Base-by-base conservation (phyloP, 1,284 basidiomycete genomes). In the Lentinula novae-zelandiae region DNA sequence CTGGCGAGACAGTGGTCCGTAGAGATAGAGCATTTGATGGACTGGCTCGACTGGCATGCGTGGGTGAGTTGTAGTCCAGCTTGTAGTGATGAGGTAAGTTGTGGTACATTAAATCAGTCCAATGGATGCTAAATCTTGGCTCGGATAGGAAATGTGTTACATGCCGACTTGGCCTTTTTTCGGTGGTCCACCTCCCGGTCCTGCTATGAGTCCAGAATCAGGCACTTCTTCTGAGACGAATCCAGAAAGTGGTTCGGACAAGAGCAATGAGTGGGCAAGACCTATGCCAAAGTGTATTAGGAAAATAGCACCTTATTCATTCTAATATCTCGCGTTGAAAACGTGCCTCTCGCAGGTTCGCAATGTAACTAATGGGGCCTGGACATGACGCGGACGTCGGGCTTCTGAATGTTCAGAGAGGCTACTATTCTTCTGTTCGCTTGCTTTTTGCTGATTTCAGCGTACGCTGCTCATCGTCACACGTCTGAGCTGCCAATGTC, bases 1-100 rank as follows among this genome's bases (percentile, higher is more conserved):
- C 34, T 70, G 20, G 52, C 70, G 20, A 36, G 48, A 7, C 42
- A 53, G 2, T 78, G 75, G 71, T 49, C 38, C 20, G 50, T 51
- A 20, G 69, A 76, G 34, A 33, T 75, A n/a, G 57, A 60, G 0
- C 58, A 53, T 10, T 50, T 79, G 31, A 78, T 78, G 69, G 49
- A 38, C 0, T 79, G 77, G 78, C 68, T 79, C 0, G 78, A 76
- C 57, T 78, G 78, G 78, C 70, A 62, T 17, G 63, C 70, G 2
- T 78, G 78, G 76, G 60, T 76, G 2, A 72, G 67, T 52, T 79
- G 78, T 39, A 57, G 65, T 15, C 75, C 77, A 15, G 64, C 58
- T 1, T 80, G 77, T 62, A 61, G 62, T 8, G 55, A 58, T n/a
- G 70, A 75, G 64, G 77, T 76, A 49, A 17, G 69, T 66, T 33